Evolutionary conservation across 2,329 filamentous ascomycete genomes (phyloP).

Genomic region (Scedosporium aurantiacum): DNA sequence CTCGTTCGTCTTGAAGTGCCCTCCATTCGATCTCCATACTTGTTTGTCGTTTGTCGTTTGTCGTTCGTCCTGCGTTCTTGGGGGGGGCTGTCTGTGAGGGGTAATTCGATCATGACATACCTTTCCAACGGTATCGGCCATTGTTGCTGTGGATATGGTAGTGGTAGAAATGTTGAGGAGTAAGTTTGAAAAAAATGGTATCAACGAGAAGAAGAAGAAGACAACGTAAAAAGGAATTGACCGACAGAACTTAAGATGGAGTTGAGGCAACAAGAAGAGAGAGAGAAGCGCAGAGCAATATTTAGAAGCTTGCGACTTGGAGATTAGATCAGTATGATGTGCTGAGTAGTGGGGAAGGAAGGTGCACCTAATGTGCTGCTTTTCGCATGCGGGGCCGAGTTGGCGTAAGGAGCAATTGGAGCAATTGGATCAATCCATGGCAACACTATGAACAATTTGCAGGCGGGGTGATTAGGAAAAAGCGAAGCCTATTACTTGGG

Average conservation of each 20-base stretch:
- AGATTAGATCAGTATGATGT: background rate
- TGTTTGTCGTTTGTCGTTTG: background rate
- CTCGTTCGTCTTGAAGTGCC: background rate
- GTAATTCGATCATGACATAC: background rate
- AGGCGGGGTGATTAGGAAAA: background rate
- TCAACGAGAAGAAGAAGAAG: background rate
- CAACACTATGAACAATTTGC: background rate
- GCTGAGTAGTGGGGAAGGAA: background rate
- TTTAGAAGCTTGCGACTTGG: background rate
- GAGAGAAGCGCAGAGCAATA: background rate
- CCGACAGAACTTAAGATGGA: background rate
- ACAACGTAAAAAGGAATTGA: background rate
- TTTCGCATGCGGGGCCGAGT: background rate
- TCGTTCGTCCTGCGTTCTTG: background rate
- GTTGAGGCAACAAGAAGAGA: background rate
- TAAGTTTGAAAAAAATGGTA: background rate
- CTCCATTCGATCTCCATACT: background rate
- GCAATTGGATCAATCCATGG: background rate
- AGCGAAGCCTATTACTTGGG: background rate
- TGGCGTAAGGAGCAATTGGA: no score
- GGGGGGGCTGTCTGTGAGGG: background rate
- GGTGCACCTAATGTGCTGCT: background rate
- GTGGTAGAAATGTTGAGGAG: background rate
- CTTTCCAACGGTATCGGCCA: conserved; percentile 11
- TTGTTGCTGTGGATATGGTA: background rate